Conservation (phyloP, 768 basidiomycete genomes). For the Termitomyces sp. region DNA sequence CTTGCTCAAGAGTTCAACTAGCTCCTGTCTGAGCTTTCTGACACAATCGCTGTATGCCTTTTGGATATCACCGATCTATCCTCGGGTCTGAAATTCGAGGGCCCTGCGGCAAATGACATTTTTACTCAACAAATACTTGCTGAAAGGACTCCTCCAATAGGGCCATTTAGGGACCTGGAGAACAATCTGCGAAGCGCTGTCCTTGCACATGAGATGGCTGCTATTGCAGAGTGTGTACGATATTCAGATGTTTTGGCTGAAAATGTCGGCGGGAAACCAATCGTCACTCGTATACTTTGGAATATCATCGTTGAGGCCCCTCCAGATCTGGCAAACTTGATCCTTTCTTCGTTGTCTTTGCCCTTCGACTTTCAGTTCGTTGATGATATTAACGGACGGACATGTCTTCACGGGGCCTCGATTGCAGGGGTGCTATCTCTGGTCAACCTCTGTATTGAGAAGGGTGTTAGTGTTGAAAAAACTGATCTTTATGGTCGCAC, state of each 20-base stretch:
- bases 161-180: constrained; percentile 85
- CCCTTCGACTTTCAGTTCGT: constrained; percentile 89
- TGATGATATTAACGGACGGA: constrained; percentile 96
- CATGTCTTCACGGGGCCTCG: constrained; percentile 89
- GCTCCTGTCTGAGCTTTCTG: constrained; percentile 93
- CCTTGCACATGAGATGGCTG: constrained; percentile 47
- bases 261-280: constrained; percentile 52
- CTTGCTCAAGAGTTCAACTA: constrained; percentile 24
- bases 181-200: constrained; percentile 80
- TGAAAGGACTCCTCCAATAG: constrained; percentile 54
- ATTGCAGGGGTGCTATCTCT: constrained; percentile 77
- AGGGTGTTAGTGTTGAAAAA: constrained; percentile 63
- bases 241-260: constrained; percentile 64
- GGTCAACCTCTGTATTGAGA: constrained; percentile 73
- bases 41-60: constrained; percentile 82
- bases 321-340: constrained; percentile 63
- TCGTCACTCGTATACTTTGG: constrained; percentile 93
- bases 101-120: constrained; percentile 69
- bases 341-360: constrained; percentile 55
- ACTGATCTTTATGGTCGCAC: constrained; percentile 89
- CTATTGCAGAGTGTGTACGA: constrained; percentile 63
- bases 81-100: constrained; percentile 73
- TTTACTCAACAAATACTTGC: constrained; percentile 65
- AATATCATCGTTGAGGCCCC: constrained; percentile 82
- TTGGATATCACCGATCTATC: constrained; percentile 75